Conservation (phyloP, 2,329 filamentous ascomycete species). For the Trichoderma simmonsii region DNA sequence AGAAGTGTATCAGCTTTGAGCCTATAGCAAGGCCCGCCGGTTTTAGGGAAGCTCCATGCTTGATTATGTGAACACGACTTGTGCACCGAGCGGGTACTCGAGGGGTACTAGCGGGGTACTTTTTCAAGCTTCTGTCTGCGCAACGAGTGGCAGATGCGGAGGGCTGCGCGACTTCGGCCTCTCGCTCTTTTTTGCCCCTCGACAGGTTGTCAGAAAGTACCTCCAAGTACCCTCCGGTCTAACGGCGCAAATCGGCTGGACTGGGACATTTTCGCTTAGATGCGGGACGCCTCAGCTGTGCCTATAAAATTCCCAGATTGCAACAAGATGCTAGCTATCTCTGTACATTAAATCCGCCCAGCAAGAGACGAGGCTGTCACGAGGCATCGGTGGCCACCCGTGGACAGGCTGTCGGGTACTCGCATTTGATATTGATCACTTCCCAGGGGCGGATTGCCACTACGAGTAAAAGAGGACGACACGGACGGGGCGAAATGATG, state of each 20-base stretch:
- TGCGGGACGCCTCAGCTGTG: not conserved
- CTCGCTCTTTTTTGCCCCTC: constrained; percentile 6
- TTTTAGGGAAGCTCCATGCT: constrained; percentile 12
- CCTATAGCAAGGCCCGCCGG: constrained; percentile 7
- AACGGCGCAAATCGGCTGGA: constrained; percentile 12
- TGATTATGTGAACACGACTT: constrained; percentile 4
- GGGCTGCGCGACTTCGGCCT: not conserved
- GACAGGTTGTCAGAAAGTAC: not conserved
- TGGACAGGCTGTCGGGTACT: not conserved
- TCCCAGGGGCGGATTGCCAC: not conserved
- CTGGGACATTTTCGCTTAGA: constrained; percentile 5
- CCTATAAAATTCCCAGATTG: not conserved
- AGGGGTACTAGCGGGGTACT: not conserved
- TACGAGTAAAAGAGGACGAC: not conserved
- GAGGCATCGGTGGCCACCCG: not conserved
- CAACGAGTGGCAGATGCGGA: not conserved
- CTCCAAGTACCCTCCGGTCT: not conserved
- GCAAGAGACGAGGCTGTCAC: not conserved
- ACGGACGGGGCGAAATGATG: not conserved
- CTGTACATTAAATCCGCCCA: not conserved
- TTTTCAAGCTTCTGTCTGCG: not conserved
- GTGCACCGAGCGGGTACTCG: not conserved
- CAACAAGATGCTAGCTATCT: not conserved
- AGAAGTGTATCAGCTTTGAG: constrained; percentile 11
- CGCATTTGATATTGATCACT: not conserved